Base-by-base conservation (phyloP, 495 filamentous ascomycete species). In the Neurospora africana region DNA sequence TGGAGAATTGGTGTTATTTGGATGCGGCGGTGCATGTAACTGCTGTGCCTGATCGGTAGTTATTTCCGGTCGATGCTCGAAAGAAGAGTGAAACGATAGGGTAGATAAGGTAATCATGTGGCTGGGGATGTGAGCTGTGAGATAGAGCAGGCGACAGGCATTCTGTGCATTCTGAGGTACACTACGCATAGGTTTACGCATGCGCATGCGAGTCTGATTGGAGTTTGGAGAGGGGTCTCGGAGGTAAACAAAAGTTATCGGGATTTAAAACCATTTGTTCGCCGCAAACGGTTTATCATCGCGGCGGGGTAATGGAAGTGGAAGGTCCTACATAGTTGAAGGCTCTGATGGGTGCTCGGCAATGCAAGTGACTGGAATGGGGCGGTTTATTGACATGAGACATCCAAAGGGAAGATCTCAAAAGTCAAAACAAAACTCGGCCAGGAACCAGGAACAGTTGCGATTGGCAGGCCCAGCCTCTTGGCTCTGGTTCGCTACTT, bases 1-100 rank as follows among this genome's bases (percentile, higher is more conserved):
- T 75, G 13, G 67, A 58, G 69, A 82, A 82, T 47, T 44, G 61
- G 69, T 53, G 75, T 2, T 81, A 81, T 73, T 35, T 73, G 4
- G 76, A 81, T 69, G 78, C 77, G 9, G 72, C 75, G 53, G 39
- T 82, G 30, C 76, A 81, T 35, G 72, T 81, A 17, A 76, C 74
- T 19, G 36, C 53, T 13, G n/a, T 74, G 61, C 36, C 36, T 61
- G 68, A 65, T 33, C 27, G 13, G 13, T 65, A 65, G 13, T 30
- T 19, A 65, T 35, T 58, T 58, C 44, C 47, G 11, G 47, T 58
- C 23, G 47, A 11, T 30, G 5, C 21, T 58, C 21, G 47, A 5
- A 27, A 3, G 47, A 27, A 58, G 47, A 13, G 21, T 58, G 47
- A 53, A 53, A 21, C 21, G 44, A 23, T 23, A 53, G 44, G 21